These are phyloP conservation scores for Nectriaceae sp. DNA, from an alignment of 2,329 filamentous ascomycete species.

Conservation along the genomic window DNA sequence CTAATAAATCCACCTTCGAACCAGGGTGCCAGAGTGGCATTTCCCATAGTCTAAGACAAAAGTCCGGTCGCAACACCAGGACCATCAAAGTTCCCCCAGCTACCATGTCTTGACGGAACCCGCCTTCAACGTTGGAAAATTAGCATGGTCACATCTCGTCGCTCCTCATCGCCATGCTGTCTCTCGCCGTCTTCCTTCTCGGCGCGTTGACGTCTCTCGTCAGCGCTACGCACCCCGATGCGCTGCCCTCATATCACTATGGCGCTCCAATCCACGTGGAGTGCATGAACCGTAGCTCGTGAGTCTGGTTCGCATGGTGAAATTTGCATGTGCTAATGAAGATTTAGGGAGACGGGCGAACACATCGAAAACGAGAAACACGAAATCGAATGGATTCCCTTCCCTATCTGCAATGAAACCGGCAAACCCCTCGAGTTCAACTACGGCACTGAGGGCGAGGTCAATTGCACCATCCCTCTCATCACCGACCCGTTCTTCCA, in stretches of 20 bases:
- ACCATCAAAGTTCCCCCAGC: slow-evolving; percentile 1
- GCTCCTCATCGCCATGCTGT: slow-evolving; percentile 2
- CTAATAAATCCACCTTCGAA: slow-evolving; percentile 4
- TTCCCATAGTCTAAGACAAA: slow-evolving; percentile 10
- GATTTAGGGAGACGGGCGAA: slow-evolving; percentile 77
- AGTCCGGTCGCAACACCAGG: neutral
- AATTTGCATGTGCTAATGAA: neutral
- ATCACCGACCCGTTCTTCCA: slow-evolving; percentile 82
- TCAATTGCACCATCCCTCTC: slow-evolving; percentile 81
- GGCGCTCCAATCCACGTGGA: slow-evolving; percentile 69
- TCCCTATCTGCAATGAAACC: slow-evolving; percentile 89
- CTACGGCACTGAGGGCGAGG: slow-evolving; percentile 80
- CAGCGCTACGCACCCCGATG: slow-evolving; percentile 38
- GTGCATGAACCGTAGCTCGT: slow-evolving; percentile 76
- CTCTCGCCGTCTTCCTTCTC: slow-evolving; percentile 10
- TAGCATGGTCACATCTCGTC: slow-evolving; percentile 7
- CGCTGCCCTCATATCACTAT: slow-evolving; percentile 64
- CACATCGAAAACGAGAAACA: slow-evolving; percentile 81
- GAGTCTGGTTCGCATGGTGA: slow-evolving; percentile 34
- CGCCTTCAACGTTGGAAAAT: neutral
- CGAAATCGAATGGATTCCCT: slow-evolving; percentile 89
- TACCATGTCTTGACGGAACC: slow-evolving; percentile 18
- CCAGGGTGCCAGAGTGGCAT: slow-evolving; percentile 25
- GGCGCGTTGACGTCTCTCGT: slow-evolving; percentile 29
- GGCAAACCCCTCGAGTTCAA: slow-evolving; percentile 76